phyloP scores from a whole-genome alignment of 805 yeast species.

The Kuraishia floccosa region DNA sequence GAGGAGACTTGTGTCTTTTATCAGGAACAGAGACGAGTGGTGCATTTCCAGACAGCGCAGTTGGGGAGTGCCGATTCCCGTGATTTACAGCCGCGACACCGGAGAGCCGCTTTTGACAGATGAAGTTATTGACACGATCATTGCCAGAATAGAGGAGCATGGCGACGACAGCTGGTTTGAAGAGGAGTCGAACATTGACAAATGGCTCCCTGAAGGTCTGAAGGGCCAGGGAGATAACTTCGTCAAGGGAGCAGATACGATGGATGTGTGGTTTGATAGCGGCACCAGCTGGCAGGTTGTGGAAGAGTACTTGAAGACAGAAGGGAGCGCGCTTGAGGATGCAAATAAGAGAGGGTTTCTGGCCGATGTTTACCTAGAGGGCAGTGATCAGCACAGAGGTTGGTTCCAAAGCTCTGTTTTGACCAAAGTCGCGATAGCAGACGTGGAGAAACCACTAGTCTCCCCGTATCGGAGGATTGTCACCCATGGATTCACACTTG shows the following conservation, averaged over 20 bases:
- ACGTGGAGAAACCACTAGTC: conserved; percentile 6
- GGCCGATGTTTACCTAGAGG: conserved; percentile 87
- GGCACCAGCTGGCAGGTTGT: conserved; percentile 84
- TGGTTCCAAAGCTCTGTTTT: conserved; percentile 95
- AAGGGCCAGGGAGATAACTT: conserved; percentile 29
- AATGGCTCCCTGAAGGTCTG: conserved; percentile 64
- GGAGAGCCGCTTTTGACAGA: conserved; percentile 55
- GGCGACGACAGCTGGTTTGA: conserved; percentile 83
- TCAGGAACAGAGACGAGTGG: conserved; percentile 83
- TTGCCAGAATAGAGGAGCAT: conserved; percentile 36
- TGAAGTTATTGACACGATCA: conserved; percentile 44
- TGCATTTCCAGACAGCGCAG: conserved; percentile 92
- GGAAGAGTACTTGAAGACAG: conserved; percentile 22
- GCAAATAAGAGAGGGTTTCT: conserved; percentile 26
- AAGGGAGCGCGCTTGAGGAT: conserved; percentile 19
- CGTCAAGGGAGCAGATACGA: conserved; percentile 72
- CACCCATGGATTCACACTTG: conserved; percentile 91
- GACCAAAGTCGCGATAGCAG: conserved; percentile 46
- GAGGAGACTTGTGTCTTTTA: conserved; percentile 61
- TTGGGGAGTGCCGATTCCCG: conserved; percentile 99
- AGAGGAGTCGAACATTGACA: conserved; percentile 25
- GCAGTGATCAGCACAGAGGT: conserved; percentile 97
- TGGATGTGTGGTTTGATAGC: conserved; percentile 99
- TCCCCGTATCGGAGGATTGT: conserved; percentile 64
- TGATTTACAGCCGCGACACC: conserved; percentile 48